Conservation (phyloP, 176 grass and related monocot genomes). For the Thalia dealbata region DNA sequence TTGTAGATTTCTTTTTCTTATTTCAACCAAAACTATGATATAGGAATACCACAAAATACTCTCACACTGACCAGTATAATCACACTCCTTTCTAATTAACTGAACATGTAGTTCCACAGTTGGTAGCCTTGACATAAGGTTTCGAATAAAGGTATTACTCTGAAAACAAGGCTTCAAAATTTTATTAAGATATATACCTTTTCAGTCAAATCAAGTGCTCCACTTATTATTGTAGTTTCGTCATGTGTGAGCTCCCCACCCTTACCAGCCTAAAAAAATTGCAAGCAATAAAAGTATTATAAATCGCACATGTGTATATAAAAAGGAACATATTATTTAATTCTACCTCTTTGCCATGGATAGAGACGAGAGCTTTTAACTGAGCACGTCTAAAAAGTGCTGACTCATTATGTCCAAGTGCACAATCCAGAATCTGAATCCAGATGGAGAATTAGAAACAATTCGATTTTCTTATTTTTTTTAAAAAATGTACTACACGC, state of each 20-base stretch:
- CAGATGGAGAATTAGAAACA: slow-evolving; percentile 25
- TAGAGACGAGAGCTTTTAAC: slow-evolving; percentile 91
- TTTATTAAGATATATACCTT: slow-evolving; percentile 42
- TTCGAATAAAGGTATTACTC: not conserved
- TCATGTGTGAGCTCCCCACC: slow-evolving; percentile 99
- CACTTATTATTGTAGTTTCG: slow-evolving; percentile 99
- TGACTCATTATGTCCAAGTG: slow-evolving; percentile 98
- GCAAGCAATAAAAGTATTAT: slow-evolving; percentile 15
- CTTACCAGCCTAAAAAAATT: slow-evolving; percentile 78
- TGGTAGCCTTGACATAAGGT: too few species aligned
- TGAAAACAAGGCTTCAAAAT: not conserved
- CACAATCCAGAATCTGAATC: slow-evolving; percentile 75
- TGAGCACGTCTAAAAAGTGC: slow-evolving; percentile 98
- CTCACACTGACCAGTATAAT: too few species aligned
- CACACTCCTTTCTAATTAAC: too few species aligned
- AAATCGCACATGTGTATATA: not conserved
- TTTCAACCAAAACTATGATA: too few species aligned
- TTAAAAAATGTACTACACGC: not conserved
- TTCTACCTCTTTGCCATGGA: slow-evolving; percentile 96
- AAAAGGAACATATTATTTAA: not conserved
- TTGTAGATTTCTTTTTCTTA: too few species aligned
- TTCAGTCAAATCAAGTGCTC: slow-evolving; percentile 95
- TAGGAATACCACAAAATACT: too few species aligned
- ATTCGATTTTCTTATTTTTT: too few species aligned
- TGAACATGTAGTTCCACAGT: too few species aligned